Percentiles rank a stretch among this genome's conserved stretches.
Conservation (phyloP, 1,284 basidiomycete species). For the Naganishia albida region DNA sequence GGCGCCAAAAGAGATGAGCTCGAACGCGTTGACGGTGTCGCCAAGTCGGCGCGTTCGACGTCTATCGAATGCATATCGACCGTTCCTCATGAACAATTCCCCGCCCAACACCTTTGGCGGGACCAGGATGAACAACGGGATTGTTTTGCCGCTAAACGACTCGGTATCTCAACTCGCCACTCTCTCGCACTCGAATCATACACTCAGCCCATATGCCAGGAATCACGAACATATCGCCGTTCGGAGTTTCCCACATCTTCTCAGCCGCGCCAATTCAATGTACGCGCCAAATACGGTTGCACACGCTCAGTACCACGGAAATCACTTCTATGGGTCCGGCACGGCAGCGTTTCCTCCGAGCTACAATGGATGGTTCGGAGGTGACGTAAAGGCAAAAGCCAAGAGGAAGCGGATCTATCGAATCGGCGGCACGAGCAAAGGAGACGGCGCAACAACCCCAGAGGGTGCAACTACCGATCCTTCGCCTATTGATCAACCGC, state of each 20-base stretch:
- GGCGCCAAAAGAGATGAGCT: conserved; percentile 10
- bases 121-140: conserved; percentile 47
- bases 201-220: conserved; percentile 84
- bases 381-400: conserved; percentile 23
- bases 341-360: background rate
- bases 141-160: conserved; percentile 73
- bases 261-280: conserved; percentile 50
- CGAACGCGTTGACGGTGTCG: conserved; percentile 5
- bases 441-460: background rate
- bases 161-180: conserved; percentile 79
- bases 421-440: background rate
- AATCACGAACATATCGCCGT: conserved; percentile 86
- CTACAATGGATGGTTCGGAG: background rate
- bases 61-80: conserved; percentile 14
- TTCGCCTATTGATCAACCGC: background rate
- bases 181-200: conserved; percentile 82
- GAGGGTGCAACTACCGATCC: background rate
- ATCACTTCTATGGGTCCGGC: conserved; percentile 5
- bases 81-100: conserved; percentile 25
- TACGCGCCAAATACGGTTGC: conserved; percentile 1
- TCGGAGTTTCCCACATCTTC: conserved; percentile 69
- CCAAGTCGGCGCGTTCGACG: conserved; percentile 13
- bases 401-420: conserved; percentile 27
- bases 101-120: conserved; percentile 10
- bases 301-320: background rate